Evolutionary conservation across 1,284 basidiomycete genomes (phyloP), one percentile per base, ranked within the genome.

Genomic region (Chondrostereum purpureum): DNA sequence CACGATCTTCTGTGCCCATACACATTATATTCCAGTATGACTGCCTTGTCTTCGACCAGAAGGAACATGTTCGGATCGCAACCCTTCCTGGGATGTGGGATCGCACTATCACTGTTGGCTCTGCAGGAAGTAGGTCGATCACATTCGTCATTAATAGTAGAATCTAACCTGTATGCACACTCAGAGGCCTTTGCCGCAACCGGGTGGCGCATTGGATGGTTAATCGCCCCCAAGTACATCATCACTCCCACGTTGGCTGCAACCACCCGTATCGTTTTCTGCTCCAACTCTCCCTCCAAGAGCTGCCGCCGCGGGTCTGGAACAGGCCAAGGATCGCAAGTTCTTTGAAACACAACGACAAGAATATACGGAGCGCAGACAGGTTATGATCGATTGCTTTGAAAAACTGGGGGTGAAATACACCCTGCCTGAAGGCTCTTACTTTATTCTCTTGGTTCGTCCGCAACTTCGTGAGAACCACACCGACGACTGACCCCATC

Each of bases 31-130:
- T 27, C 12, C 50, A 91, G 85, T 99, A 99, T 64, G 96, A 99
- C 59, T 90, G 86, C 58, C 80, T 99, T 24, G 83, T 94, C 4
- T 97, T 87, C 58, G 91, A 95, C 55, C 80, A 75, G 38, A 83
- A 86, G 55, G 80, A 94, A 59, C 96, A 99, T 63, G 72, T 93
- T 46, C 84, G 94, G 44, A 88, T 99, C 54, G 95, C 95, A 2
- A 88, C 75, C 20, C 74, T 97, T 21, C 92, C 92, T 6, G 90
- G 92, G n/a, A 96, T 98, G 92, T 99, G 94, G 94, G 91, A 98
- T 53, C 83, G 73, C 20, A 76, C 73, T 10, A 70, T 76, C 1
- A 74, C 73, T 14, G 72, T 75, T 17, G 66, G 69, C 12, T 76
- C 73, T 31, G 72, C 72, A 36, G 73, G 72, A 48, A 75, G 73